Base-by-base conservation (phyloP, 2,329 filamentous ascomycete genomes). In the Neodidymelliopsis sp. region DNA sequence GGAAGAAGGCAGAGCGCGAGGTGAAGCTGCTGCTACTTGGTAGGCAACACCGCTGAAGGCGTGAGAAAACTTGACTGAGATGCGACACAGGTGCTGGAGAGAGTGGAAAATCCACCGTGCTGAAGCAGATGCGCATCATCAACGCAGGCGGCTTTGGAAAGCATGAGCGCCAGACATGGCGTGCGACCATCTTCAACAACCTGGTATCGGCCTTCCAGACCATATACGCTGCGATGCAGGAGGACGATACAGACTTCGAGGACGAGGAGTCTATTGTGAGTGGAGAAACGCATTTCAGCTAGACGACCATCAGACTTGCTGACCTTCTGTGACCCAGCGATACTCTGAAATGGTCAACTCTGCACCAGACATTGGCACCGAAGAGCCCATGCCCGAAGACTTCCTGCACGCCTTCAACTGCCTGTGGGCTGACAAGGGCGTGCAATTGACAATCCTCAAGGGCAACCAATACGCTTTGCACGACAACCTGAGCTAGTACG, bases 101-200 rank as follows among this genome's bases (percentile, higher is more conserved):
- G 77, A 94, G 89, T 50, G 90, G 93, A 59, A 97, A 97, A 77
- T 97, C 93, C 7, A 97, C 93, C 1, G 92, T 97, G 51, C 84
- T 97, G 59, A 97, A 97, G 79, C 93, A 97, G 80, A 97, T 99
- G 94, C 93, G 93, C 74, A 86, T 99, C 74, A 97, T 99, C 64
- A 94, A 97, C 73, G 86, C 91, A 11, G 87, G 91, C 73, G 93
- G 94, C 39, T 97, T 97, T 77, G 90, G 86, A 67, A 89, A 90
- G 66, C 86, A 84, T 57, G 94, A 97, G 74, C 90, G 91, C 73
- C 85, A 95, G 59, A 91, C 97, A 79, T 96, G 91, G 83, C 91
- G 94, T 63, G 89, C 91, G 12, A 92, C 97, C 66, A 92, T 97
- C 60, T 97, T 97, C 76, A 92, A 88, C 75, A 99, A 99, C 74